Evolutionary conservation across 2,329 filamentous ascomycete genomes (phyloP).

Genomic region (Parasarocladium wereldwijsianum): DNA sequence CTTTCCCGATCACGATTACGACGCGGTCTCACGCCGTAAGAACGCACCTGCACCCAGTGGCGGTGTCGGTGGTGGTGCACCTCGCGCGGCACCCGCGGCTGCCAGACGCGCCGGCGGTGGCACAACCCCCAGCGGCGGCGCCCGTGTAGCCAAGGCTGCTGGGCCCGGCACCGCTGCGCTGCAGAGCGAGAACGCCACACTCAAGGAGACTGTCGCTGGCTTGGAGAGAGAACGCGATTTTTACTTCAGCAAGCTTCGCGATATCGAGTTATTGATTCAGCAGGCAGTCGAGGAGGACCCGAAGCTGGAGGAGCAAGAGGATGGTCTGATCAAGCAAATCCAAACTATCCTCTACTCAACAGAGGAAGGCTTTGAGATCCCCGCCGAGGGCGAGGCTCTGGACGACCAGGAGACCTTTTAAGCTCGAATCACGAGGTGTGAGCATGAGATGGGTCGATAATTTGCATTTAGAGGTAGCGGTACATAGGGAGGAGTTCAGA

Average conservation of each 20-base stretch:
- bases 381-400: constrained; percentile 55
- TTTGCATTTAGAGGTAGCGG: no score
- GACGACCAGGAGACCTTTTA: constrained; percentile 74
- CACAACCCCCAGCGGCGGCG: constrained; percentile 44
- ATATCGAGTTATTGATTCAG: constrained; percentile 92
- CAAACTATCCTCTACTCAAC: constrained; percentile 96
- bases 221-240: constrained; percentile 95
- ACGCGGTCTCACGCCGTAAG: constrained; percentile 74
- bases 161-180: constrained; percentile 56
- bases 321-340: constrained; percentile 85
- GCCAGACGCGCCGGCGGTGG: constrained; percentile 42
- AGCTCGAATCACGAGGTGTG: no score
- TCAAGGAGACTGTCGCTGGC: constrained; percentile 91
- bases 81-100: constrained; percentile 32
- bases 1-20: constrained; percentile 94
- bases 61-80: constrained; percentile 31
- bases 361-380: constrained; percentile 85
- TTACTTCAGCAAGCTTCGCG: constrained; percentile 96
- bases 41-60: constrained; percentile 50
- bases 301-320: constrained; percentile 86
- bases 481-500: no score
- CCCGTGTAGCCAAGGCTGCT: constrained; percentile 29
- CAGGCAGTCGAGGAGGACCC: constrained; percentile 85
- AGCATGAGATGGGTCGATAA: no score
- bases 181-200: constrained; percentile 68